A percentile compares a stretch with the other conserved stretches of the same genome.
Evolutionary conservation across 2,329 filamentous ascomycete species (phyloP).

Genomic region (Claviceps sp.): DNA sequence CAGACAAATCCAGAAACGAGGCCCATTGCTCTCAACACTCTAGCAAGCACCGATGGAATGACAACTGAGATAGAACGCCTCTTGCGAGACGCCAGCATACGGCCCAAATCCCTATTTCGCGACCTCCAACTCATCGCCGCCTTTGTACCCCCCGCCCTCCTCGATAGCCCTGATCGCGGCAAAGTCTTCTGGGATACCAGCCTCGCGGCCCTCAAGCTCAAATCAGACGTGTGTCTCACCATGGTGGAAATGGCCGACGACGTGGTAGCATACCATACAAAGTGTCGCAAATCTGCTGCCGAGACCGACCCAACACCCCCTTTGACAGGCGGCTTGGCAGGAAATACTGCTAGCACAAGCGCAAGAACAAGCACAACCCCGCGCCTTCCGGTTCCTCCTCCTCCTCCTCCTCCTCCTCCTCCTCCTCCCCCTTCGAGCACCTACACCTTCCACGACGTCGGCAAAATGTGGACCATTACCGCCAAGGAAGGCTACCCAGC

Average conservation of each 20-base stretch:
- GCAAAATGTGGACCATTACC: conserved; percentile 81
- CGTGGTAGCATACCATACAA: conserved; percentile 47
- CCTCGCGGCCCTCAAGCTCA: conserved; percentile 74
- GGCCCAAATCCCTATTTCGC: conserved; percentile 70
- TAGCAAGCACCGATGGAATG: conserved; percentile 49
- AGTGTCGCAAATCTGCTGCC: conserved; percentile 37
- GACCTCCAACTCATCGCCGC: conserved; percentile 64
- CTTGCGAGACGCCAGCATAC: conserved; percentile 52
- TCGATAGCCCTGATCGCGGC: conserved; percentile 49
- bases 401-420: too few species aligned
- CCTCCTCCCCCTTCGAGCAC: conserved; percentile 40
- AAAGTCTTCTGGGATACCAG: conserved; percentile 88
- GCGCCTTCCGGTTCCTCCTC: too few species aligned
- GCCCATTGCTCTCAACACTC: conserved; percentile 33
- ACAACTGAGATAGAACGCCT: conserved; percentile 53
- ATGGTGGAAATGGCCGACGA: conserved; percentile 53
- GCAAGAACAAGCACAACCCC: too few species aligned
- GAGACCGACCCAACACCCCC: conserved; percentile 20
- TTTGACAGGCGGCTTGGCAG: conserved; percentile 20
- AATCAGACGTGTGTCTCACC: conserved; percentile 73
- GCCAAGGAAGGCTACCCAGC: conserved; percentile 76
- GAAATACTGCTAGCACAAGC: too few species aligned
- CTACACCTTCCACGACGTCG: conserved; percentile 67
- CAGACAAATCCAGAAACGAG: conserved; percentile 34
- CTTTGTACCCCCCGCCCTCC: conserved; percentile 45